Conservation (phyloP, 805 yeast species). For the Candida hungchunana region DNA sequence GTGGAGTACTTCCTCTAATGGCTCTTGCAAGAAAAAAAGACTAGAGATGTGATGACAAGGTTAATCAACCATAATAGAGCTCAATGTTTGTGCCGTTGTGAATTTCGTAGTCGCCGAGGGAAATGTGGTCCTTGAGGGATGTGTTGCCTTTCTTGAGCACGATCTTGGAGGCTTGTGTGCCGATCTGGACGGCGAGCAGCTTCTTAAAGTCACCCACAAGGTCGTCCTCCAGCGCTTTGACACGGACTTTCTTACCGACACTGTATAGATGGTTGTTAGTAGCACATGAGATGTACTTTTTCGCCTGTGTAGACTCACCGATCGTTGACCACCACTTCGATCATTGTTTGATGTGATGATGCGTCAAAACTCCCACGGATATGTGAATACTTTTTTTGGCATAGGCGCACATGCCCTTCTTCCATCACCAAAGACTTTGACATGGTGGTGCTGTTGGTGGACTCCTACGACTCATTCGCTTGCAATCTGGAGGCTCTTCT, state of each 20-base stretch:
- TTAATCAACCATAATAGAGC: conserved; percentile 53
- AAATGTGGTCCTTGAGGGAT: conserved; percentile 82
- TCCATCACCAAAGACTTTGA: background rate
- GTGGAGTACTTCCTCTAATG: conserved; percentile 51
- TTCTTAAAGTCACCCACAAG: conserved; percentile 87
- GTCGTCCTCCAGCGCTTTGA: conserved; percentile 84
- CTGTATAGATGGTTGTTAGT: conserved; percentile 32
- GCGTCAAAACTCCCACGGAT: too few relatives aligned
- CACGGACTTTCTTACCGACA: conserved; percentile 81
- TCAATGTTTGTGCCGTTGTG: conserved; percentile 88
- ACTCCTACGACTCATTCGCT: conserved; percentile 94
- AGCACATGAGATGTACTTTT: background rate
- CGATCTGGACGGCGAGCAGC: conserved; percentile 77
- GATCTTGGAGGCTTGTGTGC: conserved; percentile 58
- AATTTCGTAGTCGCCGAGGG: conserved; percentile 90
- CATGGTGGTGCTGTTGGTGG: conserved; percentile 62
- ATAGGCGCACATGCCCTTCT: background rate
- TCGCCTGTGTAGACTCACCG: too few relatives aligned
- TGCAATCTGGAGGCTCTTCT: conserved; percentile 69
- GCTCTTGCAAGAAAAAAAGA: too few relatives aligned
- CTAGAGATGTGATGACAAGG: too few relatives aligned
- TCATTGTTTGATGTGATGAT: conserved; percentile 38
- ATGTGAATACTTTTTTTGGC: too few relatives aligned
- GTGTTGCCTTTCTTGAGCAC: conserved; percentile 83
- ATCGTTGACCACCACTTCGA: conserved; percentile 70